Conservation (phyloP, 257 asterid genomes). For the Scutellaria baicalensis region DNA sequence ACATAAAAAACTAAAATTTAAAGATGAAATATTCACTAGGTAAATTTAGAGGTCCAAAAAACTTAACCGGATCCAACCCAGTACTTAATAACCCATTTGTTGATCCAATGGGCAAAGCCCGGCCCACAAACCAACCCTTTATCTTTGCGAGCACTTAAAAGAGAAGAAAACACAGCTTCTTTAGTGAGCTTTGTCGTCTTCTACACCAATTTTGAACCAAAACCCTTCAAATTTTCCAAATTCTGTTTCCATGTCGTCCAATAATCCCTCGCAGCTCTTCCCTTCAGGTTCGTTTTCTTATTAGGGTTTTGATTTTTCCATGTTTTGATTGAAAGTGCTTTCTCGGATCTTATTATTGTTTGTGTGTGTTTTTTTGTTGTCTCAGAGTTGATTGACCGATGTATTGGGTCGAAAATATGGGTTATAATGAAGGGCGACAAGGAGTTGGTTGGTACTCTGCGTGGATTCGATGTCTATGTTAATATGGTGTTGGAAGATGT, state of each 20-base stretch:
- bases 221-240: background rate
- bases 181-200: background rate
- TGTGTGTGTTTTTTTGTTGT: background rate
- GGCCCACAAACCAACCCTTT: background rate
- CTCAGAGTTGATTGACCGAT: conserved; percentile 77
- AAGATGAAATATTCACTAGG: too few relatives aligned
- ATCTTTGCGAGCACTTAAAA: background rate
- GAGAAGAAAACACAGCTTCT: background rate
- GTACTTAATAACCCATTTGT: background rate
- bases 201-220: conserved; percentile 4
- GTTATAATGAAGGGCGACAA: conserved; percentile 93
- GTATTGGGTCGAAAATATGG: conserved; percentile 87
- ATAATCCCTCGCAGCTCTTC: conserved; percentile 79
- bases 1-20: too few relatives aligned
- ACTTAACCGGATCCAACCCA: too few relatives aligned
- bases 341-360: background rate
- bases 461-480: conserved; percentile 80
- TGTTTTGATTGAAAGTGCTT: background rate
- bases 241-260: conserved; percentile 32
- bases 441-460: conserved; percentile 79
- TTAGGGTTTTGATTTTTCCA: background rate
- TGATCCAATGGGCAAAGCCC: background rate
- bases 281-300: conserved; percentile 47
- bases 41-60: too few relatives aligned
- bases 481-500: conserved; percentile 90